A percentile compares a stretch with the other conserved stretches of the same genome.
Conservation (phyloP, 306 rosid genomes). For the Citrullus colocynthis region DNA sequence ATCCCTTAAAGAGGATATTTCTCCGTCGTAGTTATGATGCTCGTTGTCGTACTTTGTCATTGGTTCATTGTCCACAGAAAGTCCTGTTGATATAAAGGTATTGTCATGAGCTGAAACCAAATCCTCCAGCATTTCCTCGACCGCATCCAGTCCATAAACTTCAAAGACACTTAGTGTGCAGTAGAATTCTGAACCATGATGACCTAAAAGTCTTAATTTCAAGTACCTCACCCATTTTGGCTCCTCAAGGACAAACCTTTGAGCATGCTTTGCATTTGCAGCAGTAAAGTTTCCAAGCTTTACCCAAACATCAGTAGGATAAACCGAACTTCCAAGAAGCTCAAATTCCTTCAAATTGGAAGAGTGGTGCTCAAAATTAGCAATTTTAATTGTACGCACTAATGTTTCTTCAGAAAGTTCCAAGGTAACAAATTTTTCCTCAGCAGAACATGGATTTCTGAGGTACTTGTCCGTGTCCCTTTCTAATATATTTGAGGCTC, state of each 20-base stretch:
- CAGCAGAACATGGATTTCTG: conserved; percentile 88
- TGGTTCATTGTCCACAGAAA: conserved; percentile 32
- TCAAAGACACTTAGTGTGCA: conserved; percentile 70
- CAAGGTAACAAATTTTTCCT: conserved; percentile 57
- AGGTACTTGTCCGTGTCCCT: conserved; percentile 84
- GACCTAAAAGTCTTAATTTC: conserved; percentile 68
- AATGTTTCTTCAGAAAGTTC: conserved; percentile 93
- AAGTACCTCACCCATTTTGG: conserved; percentile 95
- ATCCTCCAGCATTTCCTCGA: conserved; percentile 93
- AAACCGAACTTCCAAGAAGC: conserved; percentile 64
- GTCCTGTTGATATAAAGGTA: conserved; percentile 25
- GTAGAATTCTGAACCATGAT: conserved; percentile 82
- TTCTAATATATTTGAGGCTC: conserved; percentile 76
- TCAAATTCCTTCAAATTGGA: conserved; percentile 74
- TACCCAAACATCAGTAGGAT: conserved; percentile 80
- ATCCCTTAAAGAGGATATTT: conserved; percentile 22
- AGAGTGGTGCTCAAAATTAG: conserved; percentile 87
- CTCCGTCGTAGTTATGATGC: conserved; percentile 17
- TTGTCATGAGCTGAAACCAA: conserved; percentile 50
- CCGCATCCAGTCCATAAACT: conserved; percentile 87
- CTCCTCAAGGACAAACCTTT: conserved; percentile 56
- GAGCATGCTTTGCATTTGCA: conserved; percentile 65
- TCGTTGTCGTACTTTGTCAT: conserved; percentile 27
- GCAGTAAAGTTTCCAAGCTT: conserved; percentile 74
- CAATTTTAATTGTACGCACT: conserved; percentile 70